These are phyloP conservation scores for Russula brevipes DNA, from an alignment of 768 basidiomycete species.

Conservation along the genomic window DNA sequence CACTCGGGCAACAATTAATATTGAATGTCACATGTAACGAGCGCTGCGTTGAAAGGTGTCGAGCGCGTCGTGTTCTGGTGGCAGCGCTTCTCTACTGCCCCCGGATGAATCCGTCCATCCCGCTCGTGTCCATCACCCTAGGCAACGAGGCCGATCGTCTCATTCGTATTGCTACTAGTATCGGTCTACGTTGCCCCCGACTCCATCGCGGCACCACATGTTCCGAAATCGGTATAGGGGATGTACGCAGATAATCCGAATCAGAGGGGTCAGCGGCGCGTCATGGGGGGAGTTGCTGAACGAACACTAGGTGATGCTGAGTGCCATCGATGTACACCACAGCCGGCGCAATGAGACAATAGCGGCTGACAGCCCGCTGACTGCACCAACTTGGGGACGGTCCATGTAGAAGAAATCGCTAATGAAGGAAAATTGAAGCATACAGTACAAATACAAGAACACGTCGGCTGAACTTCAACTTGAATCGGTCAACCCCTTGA, in stretches of 20 bases:
- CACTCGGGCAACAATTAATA: too few species aligned
- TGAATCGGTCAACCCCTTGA: slow-evolving; percentile 8
- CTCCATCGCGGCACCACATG: too few species aligned
- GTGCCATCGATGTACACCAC: not conserved
- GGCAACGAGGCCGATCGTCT: too few species aligned
- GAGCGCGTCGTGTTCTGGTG: too few species aligned
- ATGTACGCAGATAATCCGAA: not conserved
- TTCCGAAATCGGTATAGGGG: not conserved
- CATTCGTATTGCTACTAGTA: too few species aligned
- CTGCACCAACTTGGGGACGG: not conserved
- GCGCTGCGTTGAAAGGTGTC: too few species aligned
- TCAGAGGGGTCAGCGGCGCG: slow-evolving; percentile 12
- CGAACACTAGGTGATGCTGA: slow-evolving; percentile 11
- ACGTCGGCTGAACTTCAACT: not conserved
- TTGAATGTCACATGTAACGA: too few species aligned
- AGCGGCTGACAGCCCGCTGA: not conserved
- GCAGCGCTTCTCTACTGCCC: too few species aligned
- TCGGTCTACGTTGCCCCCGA: too few species aligned
- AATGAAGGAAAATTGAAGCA: slow-evolving; percentile 4
- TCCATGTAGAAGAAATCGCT: slow-evolving; percentile 13
- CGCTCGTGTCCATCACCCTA: too few species aligned
- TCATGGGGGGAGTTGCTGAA: slow-evolving; percentile 10
- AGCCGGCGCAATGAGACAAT: not conserved
- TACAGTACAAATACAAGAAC: slow-evolving; percentile 15
- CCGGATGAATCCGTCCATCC: too few species aligned